Evolutionary conservation across 1,284 basidiomycete genomes (phyloP).

Genomic region (Apiotrichum montevideense): DNA sequence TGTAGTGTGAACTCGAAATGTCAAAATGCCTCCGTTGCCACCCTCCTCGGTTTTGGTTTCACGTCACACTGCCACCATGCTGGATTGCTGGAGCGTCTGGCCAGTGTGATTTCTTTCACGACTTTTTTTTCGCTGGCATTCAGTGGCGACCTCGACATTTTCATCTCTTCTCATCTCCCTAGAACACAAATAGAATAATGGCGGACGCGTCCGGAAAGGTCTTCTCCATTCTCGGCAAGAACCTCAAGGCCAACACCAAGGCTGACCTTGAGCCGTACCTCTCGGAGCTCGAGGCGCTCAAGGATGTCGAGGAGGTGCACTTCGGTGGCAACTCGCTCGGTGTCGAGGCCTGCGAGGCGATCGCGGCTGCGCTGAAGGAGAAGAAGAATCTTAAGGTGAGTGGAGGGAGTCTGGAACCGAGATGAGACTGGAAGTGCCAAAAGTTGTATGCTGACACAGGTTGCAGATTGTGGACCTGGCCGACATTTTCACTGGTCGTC

Average conservation of each 20-base stretch:
- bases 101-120: neutral
- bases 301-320: constrained; percentile 75
- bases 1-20: no score
- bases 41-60: constrained; percentile 2
- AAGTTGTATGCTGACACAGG: neutral
- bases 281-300: constrained; percentile 57
- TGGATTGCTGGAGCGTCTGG: neutral
- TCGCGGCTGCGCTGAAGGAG: constrained; percentile 71
- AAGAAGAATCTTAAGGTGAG: constrained; percentile 67
- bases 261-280: constrained; percentile 76
- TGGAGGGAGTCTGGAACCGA: neutral
- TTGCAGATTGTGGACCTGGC: constrained; percentile 84
- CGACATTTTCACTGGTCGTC: constrained; percentile 95
- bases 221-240: constrained; percentile 64
- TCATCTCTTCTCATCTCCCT: no score
- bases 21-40: no score
- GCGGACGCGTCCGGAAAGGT: constrained; percentile 30
- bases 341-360: constrained; percentile 78
- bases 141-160: no score
- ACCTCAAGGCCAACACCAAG: constrained; percentile 74
- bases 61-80: constrained; percentile 17
- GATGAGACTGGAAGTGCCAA: neutral
- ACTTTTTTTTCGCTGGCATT: neutral
- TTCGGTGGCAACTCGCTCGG: constrained; percentile 96
- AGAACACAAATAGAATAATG: constrained; percentile 9